Evolutionary conservation across 106 monocot species (phyloP).

Genomic region (Hemerocallis citrina): DNA sequence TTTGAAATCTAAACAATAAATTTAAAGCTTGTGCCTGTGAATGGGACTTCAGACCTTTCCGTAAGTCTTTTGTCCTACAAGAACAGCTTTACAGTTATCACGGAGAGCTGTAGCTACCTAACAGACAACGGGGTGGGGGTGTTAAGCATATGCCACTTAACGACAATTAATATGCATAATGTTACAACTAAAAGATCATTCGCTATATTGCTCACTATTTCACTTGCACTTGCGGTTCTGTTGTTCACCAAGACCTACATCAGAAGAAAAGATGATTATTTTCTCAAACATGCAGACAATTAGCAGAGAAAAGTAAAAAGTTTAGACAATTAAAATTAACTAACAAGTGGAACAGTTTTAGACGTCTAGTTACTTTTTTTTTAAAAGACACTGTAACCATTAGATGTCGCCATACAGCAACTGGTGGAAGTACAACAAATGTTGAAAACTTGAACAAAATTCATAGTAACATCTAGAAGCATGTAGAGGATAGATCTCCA

Average conservation of each 20-base stretch:
- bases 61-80: constrained; percentile 80
- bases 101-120: constrained; percentile 96
- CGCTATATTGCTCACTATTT: constrained; percentile 58
- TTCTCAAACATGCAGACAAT: not conserved
- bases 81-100: constrained; percentile 92
- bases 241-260: constrained; percentile 86
- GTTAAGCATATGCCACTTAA: not conserved
- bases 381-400: too few species aligned
- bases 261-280: constrained; percentile 1
- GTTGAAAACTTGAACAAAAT: too few species aligned
- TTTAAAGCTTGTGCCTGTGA: not conserved
- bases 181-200: not conserved
- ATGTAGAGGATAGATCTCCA: too few species aligned
- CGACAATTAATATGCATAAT: too few species aligned
- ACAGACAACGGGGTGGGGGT: not conserved
- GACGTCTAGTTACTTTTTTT: too few species aligned
- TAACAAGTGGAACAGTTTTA: too few species aligned
- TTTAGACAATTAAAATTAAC: too few species aligned
- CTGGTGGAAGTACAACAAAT: too few species aligned
- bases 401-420: too few species aligned
- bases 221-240: constrained; percentile 94
- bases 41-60: constrained; percentile 57
- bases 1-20: not conserved
- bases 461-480: too few species aligned
- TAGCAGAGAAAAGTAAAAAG: not conserved